These are phyloP conservation scores for Xylariomycetidae sp. DNA, from an alignment of 2,329 filamentous ascomycete species.

Conservation along the genomic window DNA sequence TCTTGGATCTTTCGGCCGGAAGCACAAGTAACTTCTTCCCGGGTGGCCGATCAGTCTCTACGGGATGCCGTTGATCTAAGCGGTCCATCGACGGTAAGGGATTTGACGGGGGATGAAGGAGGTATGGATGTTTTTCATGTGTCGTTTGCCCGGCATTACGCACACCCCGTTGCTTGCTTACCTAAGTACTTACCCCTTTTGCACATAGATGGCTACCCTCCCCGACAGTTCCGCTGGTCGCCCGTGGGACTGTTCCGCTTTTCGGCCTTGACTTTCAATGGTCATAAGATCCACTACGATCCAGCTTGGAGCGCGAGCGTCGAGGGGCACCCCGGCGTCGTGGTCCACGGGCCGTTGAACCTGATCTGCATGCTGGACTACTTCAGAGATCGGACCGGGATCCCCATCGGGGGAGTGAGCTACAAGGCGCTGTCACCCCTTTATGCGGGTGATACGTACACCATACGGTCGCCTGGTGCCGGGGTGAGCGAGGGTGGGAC, in stretches of 20 bases:
- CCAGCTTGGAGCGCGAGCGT: conserved; percentile 57
- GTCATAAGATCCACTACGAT: conserved; percentile 80
- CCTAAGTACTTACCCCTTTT: neutral
- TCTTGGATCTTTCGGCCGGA: conserved; percentile 42
- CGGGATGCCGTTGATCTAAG: too few relatives aligned
- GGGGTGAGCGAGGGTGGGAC: conserved; percentile 27
- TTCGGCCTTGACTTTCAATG: conserved; percentile 81
- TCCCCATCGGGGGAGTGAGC: conserved; percentile 37
- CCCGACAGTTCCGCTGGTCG: conserved; percentile 37
- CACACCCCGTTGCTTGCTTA: neutral
- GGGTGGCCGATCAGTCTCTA: too few relatives aligned
- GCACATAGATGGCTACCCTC: conserved; percentile 14
- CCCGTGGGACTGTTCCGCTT: conserved; percentile 66
- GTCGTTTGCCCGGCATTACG: neutral
- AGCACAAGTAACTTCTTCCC: conserved; percentile 18
- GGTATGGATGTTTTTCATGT: too few relatives aligned
- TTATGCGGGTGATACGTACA: conserved; percentile 62
- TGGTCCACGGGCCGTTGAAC: conserved; percentile 79
- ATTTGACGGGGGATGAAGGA: conserved; percentile 11
- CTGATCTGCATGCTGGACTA: conserved; percentile 69
- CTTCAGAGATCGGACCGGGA: conserved; percentile 45
- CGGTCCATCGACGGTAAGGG: conserved; percentile 21
- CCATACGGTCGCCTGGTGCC: conserved; percentile 49
- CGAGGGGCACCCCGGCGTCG: conserved; percentile 64
- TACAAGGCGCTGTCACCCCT: conserved; percentile 69